phyloP scores from a whole-genome alignment of 306 rosid species.

The Luffa acutangula region DNA sequence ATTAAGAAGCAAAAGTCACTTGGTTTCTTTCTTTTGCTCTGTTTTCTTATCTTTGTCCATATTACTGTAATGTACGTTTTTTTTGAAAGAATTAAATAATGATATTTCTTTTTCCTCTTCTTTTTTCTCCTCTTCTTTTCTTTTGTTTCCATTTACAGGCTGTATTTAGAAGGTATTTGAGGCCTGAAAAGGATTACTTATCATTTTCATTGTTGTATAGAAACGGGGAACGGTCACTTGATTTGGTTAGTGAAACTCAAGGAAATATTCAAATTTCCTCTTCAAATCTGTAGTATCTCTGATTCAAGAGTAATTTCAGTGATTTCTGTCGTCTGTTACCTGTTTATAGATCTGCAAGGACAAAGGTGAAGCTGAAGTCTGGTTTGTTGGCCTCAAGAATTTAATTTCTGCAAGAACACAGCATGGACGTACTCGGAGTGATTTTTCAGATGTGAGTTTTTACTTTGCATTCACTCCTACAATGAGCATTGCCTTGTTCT shows the following conservation, averaged over 20 bases:
- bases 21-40: neutral
- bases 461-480: conserved; percentile 1
- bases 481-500: neutral
- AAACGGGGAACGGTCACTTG: conserved; percentile 74
- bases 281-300: neutral
- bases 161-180: conserved; percentile 79
- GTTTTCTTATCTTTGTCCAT: neutral
- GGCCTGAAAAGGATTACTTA: conserved; percentile 84
- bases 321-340: conserved; percentile 12
- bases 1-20: neutral
- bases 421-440: conserved; percentile 41
- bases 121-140: conserved; percentile 8
- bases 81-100: neutral
- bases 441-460: conserved; percentile 51
- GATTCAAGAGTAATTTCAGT: neutral
- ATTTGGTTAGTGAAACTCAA: conserved; percentile 56
- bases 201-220: conserved; percentile 83
- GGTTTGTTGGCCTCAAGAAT: conserved; percentile 72
- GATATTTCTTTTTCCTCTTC: neutral
- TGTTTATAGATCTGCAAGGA: conserved; percentile 85
- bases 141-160: conserved; percentile 32
- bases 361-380: conserved; percentile 70
- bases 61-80: neutral
- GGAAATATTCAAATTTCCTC: neutral
- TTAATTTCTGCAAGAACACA: conserved; percentile 46